These are phyloP conservation scores for Linum lewisii DNA, from an alignment of 345 rosid genomes.

Conservation along the genomic window DNA sequence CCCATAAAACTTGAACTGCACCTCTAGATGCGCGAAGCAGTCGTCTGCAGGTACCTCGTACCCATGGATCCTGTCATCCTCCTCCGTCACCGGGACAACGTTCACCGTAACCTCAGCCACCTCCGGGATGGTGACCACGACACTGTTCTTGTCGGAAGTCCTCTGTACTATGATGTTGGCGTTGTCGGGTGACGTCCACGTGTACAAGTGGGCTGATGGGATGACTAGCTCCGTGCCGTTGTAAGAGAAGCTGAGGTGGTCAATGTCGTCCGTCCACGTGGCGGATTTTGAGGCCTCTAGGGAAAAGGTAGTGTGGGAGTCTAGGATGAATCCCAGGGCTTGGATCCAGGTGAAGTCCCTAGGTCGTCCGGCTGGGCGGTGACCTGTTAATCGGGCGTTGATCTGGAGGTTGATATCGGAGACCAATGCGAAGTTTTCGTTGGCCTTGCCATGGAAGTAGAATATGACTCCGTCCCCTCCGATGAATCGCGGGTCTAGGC, in stretches of 20 bases:
- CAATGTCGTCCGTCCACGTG: constrained; percentile 43
- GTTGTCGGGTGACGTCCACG: constrained; percentile 33
- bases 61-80: constrained; percentile 51
- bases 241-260: constrained; percentile 46
- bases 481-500: constrained; percentile 56
- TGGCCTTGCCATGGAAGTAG: constrained; percentile 54
- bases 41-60: constrained; percentile 54
- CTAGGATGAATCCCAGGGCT: constrained; percentile 44
- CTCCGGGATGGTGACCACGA: constrained; percentile 30
- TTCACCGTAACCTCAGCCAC: constrained; percentile 44
- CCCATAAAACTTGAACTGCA: constrained; percentile 47
- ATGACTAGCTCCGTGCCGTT: constrained; percentile 36
- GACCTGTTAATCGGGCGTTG: constrained; percentile 55
- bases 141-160: constrained; percentile 41
- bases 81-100: constrained; percentile 60
- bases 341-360: constrained; percentile 72
- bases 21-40: constrained; percentile 61
- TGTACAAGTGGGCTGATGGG: constrained; percentile 38
- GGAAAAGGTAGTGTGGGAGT: constrained; percentile 31
- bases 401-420: constrained; percentile 47
- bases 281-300: constrained; percentile 44
- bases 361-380: constrained; percentile 32
- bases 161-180: constrained; percentile 46
- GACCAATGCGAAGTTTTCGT: constrained; percentile 45
- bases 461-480: constrained; percentile 54